These are phyloP conservation scores for Viola pubescens DNA, from an alignment of 441 rosid genomes.

Conservation along the genomic window DNA sequence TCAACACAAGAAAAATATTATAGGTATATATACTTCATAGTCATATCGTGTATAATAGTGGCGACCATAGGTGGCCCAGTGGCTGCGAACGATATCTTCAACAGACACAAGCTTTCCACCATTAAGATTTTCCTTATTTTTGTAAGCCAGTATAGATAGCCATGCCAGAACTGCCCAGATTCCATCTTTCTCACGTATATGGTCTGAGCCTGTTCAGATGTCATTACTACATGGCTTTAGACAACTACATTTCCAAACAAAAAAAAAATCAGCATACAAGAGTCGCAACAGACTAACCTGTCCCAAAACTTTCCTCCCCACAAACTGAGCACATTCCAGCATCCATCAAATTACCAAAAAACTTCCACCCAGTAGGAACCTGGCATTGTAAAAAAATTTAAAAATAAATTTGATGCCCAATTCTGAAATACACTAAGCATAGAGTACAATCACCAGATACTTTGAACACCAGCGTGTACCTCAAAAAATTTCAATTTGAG, in stretches of 20 bases:
- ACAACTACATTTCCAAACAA: neutral
- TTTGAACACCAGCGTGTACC: conserved; percentile 31
- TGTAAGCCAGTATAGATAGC: conserved; percentile 85
- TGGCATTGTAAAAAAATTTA: conserved; percentile 23
- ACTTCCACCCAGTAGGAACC: conserved; percentile 99
- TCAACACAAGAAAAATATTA: neutral
- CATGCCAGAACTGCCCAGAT: conserved; percentile 99
- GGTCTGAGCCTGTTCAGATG: conserved; percentile 71
- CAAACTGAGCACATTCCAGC: conserved; percentile 90
- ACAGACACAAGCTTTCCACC: conserved; percentile 76
- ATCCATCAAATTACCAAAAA: conserved; percentile 98
- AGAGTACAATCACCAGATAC: no score
- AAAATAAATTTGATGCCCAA: conserved; percentile 7
- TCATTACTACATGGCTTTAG: conserved; percentile 10
- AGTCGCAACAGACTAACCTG: conserved; percentile 44
- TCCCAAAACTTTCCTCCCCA: conserved; percentile 99
- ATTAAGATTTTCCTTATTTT: conserved; percentile 56
- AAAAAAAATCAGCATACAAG: conserved; percentile 1
- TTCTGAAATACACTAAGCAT: no score
- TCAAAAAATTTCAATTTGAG: conserved; percentile 88
- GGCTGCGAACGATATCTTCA: conserved; percentile 87
- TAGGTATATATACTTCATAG: conserved; percentile 58
- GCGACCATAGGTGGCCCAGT: conserved; percentile 89
- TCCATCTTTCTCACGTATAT: conserved; percentile 95
- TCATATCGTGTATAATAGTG: conserved; percentile 96